phyloP scores from a whole-genome alignment of 805 yeast genomes.

The Saturnispora hagleri region DNA sequence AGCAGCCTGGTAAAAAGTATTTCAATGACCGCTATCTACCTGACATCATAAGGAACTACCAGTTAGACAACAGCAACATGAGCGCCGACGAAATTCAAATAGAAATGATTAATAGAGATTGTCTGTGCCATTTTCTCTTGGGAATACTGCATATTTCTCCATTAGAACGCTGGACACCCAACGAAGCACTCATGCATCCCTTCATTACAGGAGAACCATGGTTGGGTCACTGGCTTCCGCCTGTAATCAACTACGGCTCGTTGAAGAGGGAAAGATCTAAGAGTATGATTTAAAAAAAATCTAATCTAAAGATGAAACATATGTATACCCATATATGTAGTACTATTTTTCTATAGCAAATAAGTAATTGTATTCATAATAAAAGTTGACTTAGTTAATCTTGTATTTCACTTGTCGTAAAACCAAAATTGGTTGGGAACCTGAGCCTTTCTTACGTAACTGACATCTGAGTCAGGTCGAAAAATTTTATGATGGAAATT shows the following conservation, averaged over 20 bases:
- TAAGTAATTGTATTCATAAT: neutral
- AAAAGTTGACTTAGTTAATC: neutral
- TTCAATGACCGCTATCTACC: conserved; percentile 55
- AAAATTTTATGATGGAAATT: neutral
- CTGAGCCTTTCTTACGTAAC: conserved; percentile 1
- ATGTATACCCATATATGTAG: neutral
- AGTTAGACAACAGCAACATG: conserved; percentile 53
- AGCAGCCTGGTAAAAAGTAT: conserved; percentile 79
- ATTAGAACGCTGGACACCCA: conserved; percentile 93
- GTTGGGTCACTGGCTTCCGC: conserved; percentile 46
- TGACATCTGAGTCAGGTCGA: neutral
- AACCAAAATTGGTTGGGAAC: neutral
- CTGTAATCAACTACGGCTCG: conserved; percentile 16
- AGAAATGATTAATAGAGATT: conserved; percentile 63
- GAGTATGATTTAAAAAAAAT: conserved; percentile 8
- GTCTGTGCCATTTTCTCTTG: conserved; percentile 65
- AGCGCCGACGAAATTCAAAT: conserved; percentile 46
- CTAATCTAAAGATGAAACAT: neutral
- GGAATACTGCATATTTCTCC: conserved; percentile 83
- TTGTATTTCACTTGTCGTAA: neutral
- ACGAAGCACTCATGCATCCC: conserved; percentile 88
- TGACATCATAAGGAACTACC: conserved; percentile 72
- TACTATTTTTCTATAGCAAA: neutral
- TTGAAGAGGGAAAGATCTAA: conserved; percentile 17
- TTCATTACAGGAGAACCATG: conserved; percentile 62